Evolutionary conservation across 805 yeast genomes (phyloP).

Genomic region (Kazachstania martiniae): DNA sequence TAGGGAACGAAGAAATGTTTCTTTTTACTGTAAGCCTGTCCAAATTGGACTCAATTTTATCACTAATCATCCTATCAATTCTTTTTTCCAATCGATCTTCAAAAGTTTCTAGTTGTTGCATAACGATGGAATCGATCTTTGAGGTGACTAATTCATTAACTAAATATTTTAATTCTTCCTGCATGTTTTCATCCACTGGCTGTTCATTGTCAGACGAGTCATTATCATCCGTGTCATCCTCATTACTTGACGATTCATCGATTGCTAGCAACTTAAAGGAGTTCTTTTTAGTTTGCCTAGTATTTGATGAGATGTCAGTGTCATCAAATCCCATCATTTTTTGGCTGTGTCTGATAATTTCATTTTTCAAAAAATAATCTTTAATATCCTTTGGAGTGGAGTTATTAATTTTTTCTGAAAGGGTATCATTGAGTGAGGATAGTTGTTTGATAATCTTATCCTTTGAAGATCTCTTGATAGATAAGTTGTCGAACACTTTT

Average conservation of each 20-base stretch:
- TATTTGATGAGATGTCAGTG: neutral
- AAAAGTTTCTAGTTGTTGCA: constrained; percentile 10
- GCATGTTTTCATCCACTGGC: too few relatives aligned
- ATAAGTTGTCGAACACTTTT: constrained; percentile 20
- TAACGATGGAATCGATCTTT: constrained; percentile 12
- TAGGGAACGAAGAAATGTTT: too few relatives aligned
- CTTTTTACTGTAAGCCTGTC: too few relatives aligned
- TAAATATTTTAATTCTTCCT: constrained; percentile 20
- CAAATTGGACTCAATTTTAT: constrained; percentile 5
- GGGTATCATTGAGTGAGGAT: constrained; percentile 14
- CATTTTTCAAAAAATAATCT: constrained; percentile 8
- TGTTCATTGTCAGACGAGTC: constrained; percentile 7
- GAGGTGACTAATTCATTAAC: constrained; percentile 19
- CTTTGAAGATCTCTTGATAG: constrained; percentile 20
- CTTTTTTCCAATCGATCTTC: constrained; percentile 9
- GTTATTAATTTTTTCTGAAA: constrained; percentile 12
- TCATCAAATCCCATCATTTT: neutral
- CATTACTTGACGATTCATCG: constrained; percentile 3
- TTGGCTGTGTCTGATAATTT: constrained; percentile 5
- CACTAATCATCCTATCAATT: constrained; percentile 10
- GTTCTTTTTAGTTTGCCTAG: constrained; percentile 1
- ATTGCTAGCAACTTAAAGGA: constrained; percentile 5
- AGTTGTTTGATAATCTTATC: constrained; percentile 17
- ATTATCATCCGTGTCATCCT: constrained; percentile 5
- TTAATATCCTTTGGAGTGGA: constrained; percentile 15